Conservation (phyloP, 257 asterid species). For the Phtheirospermum japonicum region DNA sequence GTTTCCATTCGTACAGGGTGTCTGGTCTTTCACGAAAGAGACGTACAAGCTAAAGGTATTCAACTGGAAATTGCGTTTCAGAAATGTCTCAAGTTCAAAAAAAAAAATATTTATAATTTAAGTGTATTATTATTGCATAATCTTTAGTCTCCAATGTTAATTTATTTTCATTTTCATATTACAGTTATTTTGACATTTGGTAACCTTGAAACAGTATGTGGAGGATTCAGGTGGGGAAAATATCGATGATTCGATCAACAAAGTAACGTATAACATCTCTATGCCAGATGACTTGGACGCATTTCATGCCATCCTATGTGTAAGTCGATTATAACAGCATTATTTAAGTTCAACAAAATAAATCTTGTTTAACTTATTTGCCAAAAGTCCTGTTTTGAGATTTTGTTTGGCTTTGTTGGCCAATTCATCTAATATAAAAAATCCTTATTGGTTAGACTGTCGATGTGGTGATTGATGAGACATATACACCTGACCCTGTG, state of each 20-base stretch:
- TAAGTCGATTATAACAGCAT: too few relatives aligned
- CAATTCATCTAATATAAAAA: neutral
- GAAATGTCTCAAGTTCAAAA: too few relatives aligned
- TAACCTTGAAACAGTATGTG: constrained; percentile 55
- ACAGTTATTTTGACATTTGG: too few relatives aligned
- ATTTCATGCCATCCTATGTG: constrained; percentile 84
- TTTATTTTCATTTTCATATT: neutral
- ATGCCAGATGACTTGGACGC: constrained; percentile 80
- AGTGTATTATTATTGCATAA: too few relatives aligned
- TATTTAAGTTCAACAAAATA: neutral
- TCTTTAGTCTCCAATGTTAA: too few relatives aligned
- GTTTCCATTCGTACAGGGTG: constrained; percentile 49
- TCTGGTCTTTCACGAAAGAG: constrained; percentile 86
- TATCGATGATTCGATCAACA: constrained; percentile 73
- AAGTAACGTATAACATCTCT: constrained; percentile 66
- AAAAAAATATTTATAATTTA: too few relatives aligned
- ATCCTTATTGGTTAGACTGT: constrained; percentile 47
- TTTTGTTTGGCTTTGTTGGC: neutral
- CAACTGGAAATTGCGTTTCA: neutral
- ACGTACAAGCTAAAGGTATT: constrained; percentile 76
- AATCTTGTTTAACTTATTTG: neutral
- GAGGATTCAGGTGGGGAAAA: constrained; percentile 97
- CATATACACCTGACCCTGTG: constrained; percentile 52
- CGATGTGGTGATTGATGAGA: constrained; percentile 91
- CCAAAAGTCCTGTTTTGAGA: too few relatives aligned